A percentile compares a stretch with the other conserved stretches of the same genome.
These are phyloP conservation scores for Rhododendron kiyosumense DNA, from an alignment of 148 eudicot genomes.

Conservation along the genomic window DNA sequence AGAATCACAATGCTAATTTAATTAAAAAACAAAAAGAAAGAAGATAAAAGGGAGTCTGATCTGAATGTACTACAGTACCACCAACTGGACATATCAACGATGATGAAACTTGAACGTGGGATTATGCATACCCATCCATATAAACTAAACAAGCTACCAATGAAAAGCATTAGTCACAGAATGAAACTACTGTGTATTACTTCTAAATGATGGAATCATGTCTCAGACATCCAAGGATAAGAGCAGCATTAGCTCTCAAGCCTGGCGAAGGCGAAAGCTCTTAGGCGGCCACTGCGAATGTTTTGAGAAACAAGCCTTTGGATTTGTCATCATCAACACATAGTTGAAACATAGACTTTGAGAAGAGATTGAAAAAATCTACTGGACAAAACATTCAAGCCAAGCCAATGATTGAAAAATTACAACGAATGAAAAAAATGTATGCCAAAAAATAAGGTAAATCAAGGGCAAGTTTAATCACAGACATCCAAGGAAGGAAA, in stretches of 20 bases:
- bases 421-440: too few species aligned
- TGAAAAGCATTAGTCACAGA: not conserved
- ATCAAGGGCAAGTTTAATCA: not conserved
- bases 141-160: not conserved
- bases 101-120: too few species aligned
- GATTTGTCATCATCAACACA: slow-evolving; percentile 32
- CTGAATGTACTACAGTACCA: too few species aligned
- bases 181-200: not conserved
- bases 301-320: slow-evolving; percentile 32
- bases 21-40: too few species aligned
- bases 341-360: too few species aligned
- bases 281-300: slow-evolving; percentile 7
- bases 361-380: too few species aligned
- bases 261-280: not conserved
- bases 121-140: not conserved
- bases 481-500: not conserved
- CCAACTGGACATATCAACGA: too few species aligned
- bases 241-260: not conserved
- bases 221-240: slow-evolving; percentile 1
- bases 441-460: too few species aligned
- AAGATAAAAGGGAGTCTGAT: too few species aligned
- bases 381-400: too few species aligned
- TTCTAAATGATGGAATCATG: not conserved
- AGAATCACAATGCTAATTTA: too few species aligned
- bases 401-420: too few species aligned